A percentile compares a stretch with the other conserved stretches of the same genome.
Evolutionary conservation across 2,329 filamentous ascomycete species (phyloP).

Genomic region (Hypoxylon sp.): DNA sequence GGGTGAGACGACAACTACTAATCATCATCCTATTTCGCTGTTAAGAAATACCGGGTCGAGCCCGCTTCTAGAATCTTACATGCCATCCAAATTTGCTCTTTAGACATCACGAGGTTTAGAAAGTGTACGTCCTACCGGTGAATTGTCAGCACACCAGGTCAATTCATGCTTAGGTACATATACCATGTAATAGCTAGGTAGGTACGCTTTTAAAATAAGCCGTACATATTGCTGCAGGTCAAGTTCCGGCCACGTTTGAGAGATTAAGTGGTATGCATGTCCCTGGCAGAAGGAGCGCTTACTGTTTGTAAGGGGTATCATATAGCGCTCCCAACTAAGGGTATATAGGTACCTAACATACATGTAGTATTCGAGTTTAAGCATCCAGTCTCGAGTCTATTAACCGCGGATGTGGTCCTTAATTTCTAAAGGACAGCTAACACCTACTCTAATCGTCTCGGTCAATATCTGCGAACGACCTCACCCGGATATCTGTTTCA

Average conservation of each 20-base stretch:
- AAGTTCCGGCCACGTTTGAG: background rate
- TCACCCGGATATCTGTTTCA: background rate
- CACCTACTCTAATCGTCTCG: background rate
- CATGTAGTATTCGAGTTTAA: background rate
- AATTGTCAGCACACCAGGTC: background rate
- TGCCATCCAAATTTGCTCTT: background rate
- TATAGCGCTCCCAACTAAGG: background rate
- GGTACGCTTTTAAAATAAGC: background rate
- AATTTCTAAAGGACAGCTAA: background rate
- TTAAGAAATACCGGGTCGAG: background rate
- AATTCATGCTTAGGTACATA: background rate
- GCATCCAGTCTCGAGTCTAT: background rate
- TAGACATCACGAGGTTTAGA: background rate
- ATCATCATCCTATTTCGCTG: background rate
- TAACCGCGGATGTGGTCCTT: background rate
- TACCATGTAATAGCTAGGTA: background rate
- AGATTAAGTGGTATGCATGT: background rate
- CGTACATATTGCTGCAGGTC: background rate
- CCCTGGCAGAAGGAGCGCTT: constrained; percentile 2
- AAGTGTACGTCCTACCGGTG: background rate
- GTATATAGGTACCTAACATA: background rate
- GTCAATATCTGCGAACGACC: background rate
- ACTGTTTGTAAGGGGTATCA: background rate
- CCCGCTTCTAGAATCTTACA: background rate
- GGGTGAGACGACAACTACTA: background rate